A percentile compares a stretch with the other conserved stretches of the same genome.
Conservation (phyloP, 768 basidiomycete genomes). For the Amanita subjunquillea region DNA sequence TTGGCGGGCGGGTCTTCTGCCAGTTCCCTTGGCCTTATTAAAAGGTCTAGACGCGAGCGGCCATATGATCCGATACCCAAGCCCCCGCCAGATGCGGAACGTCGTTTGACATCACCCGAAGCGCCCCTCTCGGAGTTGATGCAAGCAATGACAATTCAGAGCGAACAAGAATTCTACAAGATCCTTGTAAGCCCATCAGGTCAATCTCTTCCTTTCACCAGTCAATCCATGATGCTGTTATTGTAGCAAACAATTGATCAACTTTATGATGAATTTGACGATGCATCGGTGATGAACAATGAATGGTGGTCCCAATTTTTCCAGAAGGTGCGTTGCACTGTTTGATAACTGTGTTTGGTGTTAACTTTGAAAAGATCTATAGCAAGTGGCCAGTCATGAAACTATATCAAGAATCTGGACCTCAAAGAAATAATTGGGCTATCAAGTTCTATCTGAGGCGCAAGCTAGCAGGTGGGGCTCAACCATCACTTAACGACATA, state of each 20-base stretch:
- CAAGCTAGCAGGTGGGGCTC: conserved; percentile 5
- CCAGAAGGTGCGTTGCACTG: neutral
- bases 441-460: conserved; percentile 14
- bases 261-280: neutral
- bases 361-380: neutral
- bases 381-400: neutral
- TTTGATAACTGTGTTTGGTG: neutral
- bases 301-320: neutral
- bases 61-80: conserved; percentile 4
- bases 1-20: neutral
- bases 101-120: neutral
- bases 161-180: neutral
- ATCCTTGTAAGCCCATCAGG: neutral
- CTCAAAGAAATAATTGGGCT: conserved; percentile 15
- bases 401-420: neutral
- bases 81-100: neutral
- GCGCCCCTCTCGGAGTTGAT: neutral
- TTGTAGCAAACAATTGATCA: neutral
- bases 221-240: neutral
- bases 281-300: neutral
- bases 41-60: neutral
- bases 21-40: neutral
- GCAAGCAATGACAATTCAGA: neutral
- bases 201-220: neutral
- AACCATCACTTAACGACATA: neutral